Conservation (phyloP, 2,329 filamentous ascomycete species). For the Trichoderma aggressivum region DNA sequence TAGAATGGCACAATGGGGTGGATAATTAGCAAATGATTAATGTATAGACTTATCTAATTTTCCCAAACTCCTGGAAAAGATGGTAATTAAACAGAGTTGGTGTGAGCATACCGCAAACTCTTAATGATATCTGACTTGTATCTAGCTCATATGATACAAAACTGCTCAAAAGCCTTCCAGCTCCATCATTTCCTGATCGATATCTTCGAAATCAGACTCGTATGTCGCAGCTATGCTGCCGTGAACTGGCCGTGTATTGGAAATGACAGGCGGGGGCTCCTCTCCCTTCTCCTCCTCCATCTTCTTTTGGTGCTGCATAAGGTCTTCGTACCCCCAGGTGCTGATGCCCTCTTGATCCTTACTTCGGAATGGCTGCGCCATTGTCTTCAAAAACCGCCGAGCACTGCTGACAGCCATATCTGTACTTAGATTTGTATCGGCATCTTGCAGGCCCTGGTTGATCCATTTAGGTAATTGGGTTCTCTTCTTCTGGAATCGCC, state of each 20-base stretch:
- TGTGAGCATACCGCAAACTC: background rate
- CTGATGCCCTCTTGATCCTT: slow-evolving; percentile 89
- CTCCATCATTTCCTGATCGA: slow-evolving; percentile 57
- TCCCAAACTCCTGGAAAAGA: background rate
- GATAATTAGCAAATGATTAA: background rate
- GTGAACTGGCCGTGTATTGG: slow-evolving; percentile 22
- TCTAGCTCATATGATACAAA: background rate
- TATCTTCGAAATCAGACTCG: slow-evolving; percentile 51
- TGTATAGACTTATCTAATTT: background rate
- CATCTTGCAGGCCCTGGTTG: slow-evolving; percentile 77
- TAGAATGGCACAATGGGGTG: background rate
- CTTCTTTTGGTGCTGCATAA: slow-evolving; percentile 75
- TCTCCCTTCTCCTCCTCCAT: slow-evolving; percentile 65
- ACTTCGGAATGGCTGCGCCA: slow-evolving; percentile 84
- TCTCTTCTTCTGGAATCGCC: slow-evolving; percentile 88
- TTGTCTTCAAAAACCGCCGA: slow-evolving; percentile 82
- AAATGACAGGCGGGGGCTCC: slow-evolving; percentile 38
- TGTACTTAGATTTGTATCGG: slow-evolving; percentile 85
- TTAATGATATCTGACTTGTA: background rate
- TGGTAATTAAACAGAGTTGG: background rate
- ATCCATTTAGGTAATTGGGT: slow-evolving; percentile 96
- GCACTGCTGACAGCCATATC: slow-evolving; percentile 91
- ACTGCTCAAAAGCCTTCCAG: slow-evolving; percentile 35
- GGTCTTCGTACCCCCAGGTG: slow-evolving; percentile 80
- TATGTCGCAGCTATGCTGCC: slow-evolving; percentile 37